Conservation (phyloP, 2,329 filamentous ascomycete species). For the Aureobasidium sp. region DNA sequence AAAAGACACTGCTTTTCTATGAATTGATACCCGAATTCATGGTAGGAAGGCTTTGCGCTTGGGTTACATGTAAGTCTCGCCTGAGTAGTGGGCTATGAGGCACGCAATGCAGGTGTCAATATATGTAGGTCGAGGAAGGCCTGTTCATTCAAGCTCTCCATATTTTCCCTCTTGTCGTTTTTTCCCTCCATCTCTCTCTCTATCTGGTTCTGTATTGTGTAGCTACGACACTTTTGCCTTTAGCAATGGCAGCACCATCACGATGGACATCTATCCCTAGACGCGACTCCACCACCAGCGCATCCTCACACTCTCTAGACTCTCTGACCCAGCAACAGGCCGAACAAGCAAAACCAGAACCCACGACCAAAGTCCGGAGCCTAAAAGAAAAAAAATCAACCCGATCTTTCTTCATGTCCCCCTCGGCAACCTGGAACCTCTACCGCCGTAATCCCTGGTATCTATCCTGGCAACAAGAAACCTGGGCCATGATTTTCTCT, state of each 20-base stretch:
- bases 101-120: neutral
- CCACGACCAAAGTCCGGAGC: neutral
- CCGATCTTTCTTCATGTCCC: neutral
- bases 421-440: neutral
- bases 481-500: slow-evolving; percentile 5
- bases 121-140: neutral
- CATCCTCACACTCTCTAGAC: neutral
- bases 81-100: neutral
- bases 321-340: neutral
- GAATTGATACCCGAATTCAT: neutral
- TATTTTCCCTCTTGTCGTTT: too few species aligned
- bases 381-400: neutral
- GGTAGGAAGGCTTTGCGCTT: neutral
- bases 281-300: neutral
- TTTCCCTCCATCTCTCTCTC: too few species aligned
- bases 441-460: neutral
- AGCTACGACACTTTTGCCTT: neutral
- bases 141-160: neutral
- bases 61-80: neutral
- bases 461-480: slow-evolving; percentile 2
- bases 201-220: neutral
- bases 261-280: neutral
- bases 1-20: neutral
- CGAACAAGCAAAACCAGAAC: neutral
- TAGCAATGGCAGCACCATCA: neutral